Percentiles rank a stretch among this genome's conserved stretches.
Evolutionary conservation across 225 moss, liverwort and hornwort genomes (phyloP).

Genomic region (Takakia lepidozioides): DNA sequence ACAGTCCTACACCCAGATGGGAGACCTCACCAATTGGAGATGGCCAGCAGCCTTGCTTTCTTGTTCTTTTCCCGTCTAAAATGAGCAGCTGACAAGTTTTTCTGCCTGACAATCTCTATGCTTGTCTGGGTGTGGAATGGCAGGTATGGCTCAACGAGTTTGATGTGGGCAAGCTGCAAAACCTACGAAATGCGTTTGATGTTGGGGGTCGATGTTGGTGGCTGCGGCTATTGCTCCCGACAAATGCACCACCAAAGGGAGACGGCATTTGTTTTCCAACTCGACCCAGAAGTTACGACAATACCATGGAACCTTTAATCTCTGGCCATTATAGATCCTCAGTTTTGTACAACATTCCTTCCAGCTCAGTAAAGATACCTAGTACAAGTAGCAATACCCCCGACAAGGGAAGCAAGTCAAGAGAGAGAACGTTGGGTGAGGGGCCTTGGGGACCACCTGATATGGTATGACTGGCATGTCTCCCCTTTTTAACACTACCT

Average conservation of each 20-base stretch:
- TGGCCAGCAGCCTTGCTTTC: too few relatives aligned
- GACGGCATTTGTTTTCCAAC: slow-evolving; percentile 51
- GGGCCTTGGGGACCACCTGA: slow-evolving; percentile 17
- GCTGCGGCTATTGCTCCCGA: slow-evolving; percentile 53
- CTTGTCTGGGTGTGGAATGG: too few relatives aligned
- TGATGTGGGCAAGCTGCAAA: slow-evolving; percentile 50
- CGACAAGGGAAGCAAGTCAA: slow-evolving; percentile 17
- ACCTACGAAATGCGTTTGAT: slow-evolving; percentile 58
- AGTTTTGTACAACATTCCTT: too few relatives aligned
- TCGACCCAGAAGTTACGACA: too few relatives aligned
- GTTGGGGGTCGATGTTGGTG: slow-evolving; percentile 49
- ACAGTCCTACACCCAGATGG: too few relatives aligned
- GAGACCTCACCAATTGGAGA: too few relatives aligned
- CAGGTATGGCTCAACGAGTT: slow-evolving; percentile 69
- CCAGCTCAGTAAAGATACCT: slow-evolving; percentile 2
- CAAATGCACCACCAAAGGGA: slow-evolving; percentile 38
- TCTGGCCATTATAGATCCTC: too few relatives aligned
- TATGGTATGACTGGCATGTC: slow-evolving; percentile 27
- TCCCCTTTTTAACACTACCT: too few relatives aligned
- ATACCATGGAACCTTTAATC: too few relatives aligned
- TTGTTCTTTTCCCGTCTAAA: slow-evolving; percentile 8
- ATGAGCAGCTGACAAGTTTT: too few relatives aligned
- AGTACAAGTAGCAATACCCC: slow-evolving; percentile 18
- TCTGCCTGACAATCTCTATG: too few relatives aligned
- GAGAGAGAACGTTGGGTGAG: slow-evolving; percentile 28